Evolutionary conservation across 2,329 filamentous ascomycete species (phyloP).

Genomic region (Colletotrichum echinochloae): DNA sequence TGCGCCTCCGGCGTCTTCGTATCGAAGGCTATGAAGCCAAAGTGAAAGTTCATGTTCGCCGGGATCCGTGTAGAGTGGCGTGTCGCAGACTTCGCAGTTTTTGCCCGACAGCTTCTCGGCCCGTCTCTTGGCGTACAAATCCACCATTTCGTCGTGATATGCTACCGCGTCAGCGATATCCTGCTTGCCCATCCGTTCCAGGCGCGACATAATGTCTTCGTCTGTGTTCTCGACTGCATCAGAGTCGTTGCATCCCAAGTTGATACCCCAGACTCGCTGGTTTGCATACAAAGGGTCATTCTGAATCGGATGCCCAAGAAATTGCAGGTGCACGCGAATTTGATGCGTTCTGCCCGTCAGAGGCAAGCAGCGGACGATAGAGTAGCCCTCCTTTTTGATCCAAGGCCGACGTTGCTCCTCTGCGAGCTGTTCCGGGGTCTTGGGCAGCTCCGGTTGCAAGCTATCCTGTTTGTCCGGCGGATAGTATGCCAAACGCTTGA

Average conservation of each 20-base stretch:
- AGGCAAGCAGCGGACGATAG: conserved; percentile 92
- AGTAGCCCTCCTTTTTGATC: conserved; percentile 81
- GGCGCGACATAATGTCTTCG: conserved; percentile 87
- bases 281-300: conserved; percentile 99
- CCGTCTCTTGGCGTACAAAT: conserved; percentile 88
- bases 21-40: conserved; percentile 92
- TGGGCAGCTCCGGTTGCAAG: conserved; percentile 43
- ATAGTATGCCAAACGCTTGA: conserved; percentile 93
- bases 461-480: conserved; percentile 59
- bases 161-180: conserved; percentile 91
- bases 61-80: conserved; percentile 92
- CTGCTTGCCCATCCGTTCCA: conserved; percentile 92
- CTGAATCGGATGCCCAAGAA: conserved; percentile 91
- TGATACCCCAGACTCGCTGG: conserved; percentile 86
- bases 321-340: conserved; percentile 93
- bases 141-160: conserved; percentile 94
- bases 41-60: conserved; percentile 90
- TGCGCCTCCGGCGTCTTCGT: conserved; percentile 82
- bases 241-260: conserved; percentile 75
- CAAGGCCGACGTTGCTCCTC: conserved; percentile 52
- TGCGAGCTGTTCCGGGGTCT: conserved; percentile 43
- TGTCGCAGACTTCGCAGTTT: conserved; percentile 83
- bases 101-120: conserved; percentile 94
- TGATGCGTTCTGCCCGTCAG: conserved; percentile 96
- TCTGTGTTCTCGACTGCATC: conserved; percentile 80